Percentiles rank a stretch among this genome's conserved stretches.
Conservation (phyloP, 345 rosid genomes). For the Microthlaspi erraticum region DNA sequence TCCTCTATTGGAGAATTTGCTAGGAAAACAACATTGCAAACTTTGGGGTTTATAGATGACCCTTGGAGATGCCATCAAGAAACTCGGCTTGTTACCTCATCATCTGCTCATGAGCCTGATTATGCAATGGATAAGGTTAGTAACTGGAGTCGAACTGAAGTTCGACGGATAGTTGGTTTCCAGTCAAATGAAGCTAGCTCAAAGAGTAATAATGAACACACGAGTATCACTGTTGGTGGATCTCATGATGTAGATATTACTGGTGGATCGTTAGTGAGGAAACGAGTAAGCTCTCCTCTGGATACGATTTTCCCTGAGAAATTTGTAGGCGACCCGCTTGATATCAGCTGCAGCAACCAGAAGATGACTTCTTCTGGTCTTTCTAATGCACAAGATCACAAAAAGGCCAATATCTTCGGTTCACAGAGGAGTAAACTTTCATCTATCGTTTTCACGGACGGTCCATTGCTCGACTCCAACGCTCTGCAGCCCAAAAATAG, state of each 20-base stretch:
- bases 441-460: constrained; percentile 62
- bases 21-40: constrained; percentile 48
- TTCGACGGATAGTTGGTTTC: constrained; percentile 77
- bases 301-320: constrained; percentile 57
- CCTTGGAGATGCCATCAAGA: constrained; percentile 43
- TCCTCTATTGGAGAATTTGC: constrained; percentile 52
- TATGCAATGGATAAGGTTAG: constrained; percentile 45
- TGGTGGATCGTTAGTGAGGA: constrained; percentile 64
- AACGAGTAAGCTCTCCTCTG: constrained; percentile 72
- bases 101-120: constrained; percentile 46
- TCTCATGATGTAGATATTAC: constrained; percentile 43
- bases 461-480: constrained; percentile 59
- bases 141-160: constrained; percentile 49
- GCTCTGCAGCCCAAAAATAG: constrained; percentile 29
- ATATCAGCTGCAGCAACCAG: constrained; percentile 52
- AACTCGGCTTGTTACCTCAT: constrained; percentile 41
- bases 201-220: constrained; percentile 35
- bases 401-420: constrained; percentile 69
- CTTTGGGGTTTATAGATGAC: constrained; percentile 49
- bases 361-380: constrained; percentile 42
- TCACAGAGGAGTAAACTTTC: constrained; percentile 42
- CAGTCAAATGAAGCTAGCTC: constrained; percentile 52
- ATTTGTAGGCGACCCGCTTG: constrained; percentile 55
- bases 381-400: constrained; percentile 54
- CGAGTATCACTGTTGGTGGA: constrained; percentile 48